Conservation (phyloP, 805 yeast species). For the Metschnikowia kofuensis region DNA sequence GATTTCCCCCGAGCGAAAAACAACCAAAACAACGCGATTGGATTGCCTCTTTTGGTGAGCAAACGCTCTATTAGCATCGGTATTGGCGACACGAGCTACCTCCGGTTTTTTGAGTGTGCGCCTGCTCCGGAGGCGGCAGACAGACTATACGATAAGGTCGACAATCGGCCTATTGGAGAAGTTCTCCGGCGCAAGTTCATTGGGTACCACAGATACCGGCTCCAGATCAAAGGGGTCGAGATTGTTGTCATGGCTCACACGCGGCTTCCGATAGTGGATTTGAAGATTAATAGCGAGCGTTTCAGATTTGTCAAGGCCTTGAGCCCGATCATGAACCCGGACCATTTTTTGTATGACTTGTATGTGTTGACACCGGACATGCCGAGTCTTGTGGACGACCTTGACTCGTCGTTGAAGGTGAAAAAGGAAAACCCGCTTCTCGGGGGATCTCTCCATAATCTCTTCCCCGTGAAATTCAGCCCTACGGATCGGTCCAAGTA, state of each 20-base stretch:
- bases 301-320: conserved; percentile 10
- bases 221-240: conserved; percentile 5
- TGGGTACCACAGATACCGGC: conserved; percentile 12
- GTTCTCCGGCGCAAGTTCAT: conserved; percentile 3
- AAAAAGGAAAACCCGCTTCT: conserved; percentile 4
- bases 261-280: conserved; percentile 11
- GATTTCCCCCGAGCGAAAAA: conserved; percentile 11
- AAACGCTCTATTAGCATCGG: conserved; percentile 7
- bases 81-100: conserved; percentile 6
- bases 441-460: conserved; percentile 2
- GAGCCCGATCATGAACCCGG: background rate
- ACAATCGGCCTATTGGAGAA: conserved; percentile 8
- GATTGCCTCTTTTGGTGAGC: conserved; percentile 12
- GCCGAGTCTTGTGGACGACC: conserved; percentile 9
- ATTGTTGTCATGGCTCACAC: conserved; percentile 8
- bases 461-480: background rate
- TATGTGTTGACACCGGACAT: conserved; percentile 6
- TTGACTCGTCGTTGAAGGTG: conserved; percentile 8
- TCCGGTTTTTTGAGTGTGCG: conserved; percentile 8
- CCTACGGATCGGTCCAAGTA: conserved; percentile 2
- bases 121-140: conserved; percentile 11
- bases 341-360: conserved; percentile 10
- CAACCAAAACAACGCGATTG: conserved; percentile 8
- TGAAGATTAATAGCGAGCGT: conserved; percentile 4
- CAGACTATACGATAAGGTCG: conserved; percentile 12